Evolutionary conservation across 345 rosid genomes (phyloP).

Genomic region (Carallia brachiata): DNA sequence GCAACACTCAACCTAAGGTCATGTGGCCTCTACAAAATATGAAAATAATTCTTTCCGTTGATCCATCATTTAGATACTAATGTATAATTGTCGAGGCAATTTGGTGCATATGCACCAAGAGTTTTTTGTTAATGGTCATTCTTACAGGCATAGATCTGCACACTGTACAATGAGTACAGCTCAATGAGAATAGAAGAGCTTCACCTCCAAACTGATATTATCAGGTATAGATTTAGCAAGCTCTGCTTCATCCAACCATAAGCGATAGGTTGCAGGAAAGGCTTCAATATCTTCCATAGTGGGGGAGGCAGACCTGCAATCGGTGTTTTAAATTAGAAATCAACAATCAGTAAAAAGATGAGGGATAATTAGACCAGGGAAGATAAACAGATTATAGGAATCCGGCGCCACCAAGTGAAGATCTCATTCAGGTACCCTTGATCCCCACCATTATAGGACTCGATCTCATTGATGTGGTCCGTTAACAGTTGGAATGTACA

Average conservation of each 20-base stretch:
- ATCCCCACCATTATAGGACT: constrained; percentile 89
- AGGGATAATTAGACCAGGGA: background rate
- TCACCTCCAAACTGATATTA: constrained; percentile 67
- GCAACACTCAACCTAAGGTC: no score
- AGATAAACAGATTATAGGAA: background rate
- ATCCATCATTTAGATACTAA: no score
- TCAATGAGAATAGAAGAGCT: background rate
- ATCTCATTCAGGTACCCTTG: no score
- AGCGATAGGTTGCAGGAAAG: constrained; percentile 58
- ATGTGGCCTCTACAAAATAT: no score
- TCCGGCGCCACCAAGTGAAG: no score
- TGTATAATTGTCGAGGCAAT: no score
- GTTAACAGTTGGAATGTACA: constrained; percentile 76
- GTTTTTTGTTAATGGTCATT: background rate
- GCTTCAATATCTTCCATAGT: constrained; percentile 76
- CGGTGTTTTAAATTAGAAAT: constrained; percentile 18
- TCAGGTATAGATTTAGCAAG: constrained; percentile 60
- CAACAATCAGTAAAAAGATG: background rate
- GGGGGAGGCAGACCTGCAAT: constrained; percentile 67
- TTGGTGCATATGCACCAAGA: background rate
- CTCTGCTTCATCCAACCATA: constrained; percentile 66
- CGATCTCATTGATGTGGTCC: constrained; percentile 80
- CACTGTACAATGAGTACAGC: background rate
- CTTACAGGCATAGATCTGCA: no score
- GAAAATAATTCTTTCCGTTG: no score